Evolutionary conservation across 495 filamentous ascomycete species (phyloP).

Genomic region (Penicillium antarcticum): DNA sequence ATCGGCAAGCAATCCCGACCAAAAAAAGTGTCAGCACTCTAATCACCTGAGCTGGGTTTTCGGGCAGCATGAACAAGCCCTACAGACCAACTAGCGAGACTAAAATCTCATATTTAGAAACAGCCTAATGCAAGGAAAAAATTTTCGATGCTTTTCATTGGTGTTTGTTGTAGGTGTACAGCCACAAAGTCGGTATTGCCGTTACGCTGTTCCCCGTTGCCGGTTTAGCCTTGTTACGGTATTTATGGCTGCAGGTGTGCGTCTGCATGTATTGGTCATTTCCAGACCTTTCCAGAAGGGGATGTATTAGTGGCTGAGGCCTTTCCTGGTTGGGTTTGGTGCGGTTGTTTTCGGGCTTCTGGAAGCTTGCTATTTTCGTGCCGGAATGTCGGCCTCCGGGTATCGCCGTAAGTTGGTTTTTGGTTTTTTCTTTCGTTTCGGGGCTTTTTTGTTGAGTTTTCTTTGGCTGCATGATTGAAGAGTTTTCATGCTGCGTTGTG

Average conservation of each 20-base stretch:
- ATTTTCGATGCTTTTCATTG: slow-evolving; percentile 7
- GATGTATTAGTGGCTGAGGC: neutral
- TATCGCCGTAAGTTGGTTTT: neutral
- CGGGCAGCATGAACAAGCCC: neutral
- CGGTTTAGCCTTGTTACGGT: slow-evolving; percentile 8
- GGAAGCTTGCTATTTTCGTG: slow-evolving; percentile 10
- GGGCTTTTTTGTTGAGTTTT: neutral
- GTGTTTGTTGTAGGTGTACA: neutral
- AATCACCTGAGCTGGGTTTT: neutral
- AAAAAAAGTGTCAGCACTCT: slow-evolving; percentile 4
- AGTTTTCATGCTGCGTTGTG: neutral
- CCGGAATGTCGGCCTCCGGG: slow-evolving; percentile 5
- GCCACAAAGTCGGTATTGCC: slow-evolving; percentile 4
- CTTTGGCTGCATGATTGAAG: neutral
- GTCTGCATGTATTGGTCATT: slow-evolving; percentile 4
- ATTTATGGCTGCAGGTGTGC: neutral
- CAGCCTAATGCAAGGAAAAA: slow-evolving; percentile 2
- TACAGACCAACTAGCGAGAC: neutral
- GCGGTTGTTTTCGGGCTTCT: slow-evolving; percentile 1
- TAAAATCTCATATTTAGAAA: slow-evolving; percentile 5
- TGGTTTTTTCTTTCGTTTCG: neutral
- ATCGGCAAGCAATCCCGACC: slow-evolving; percentile 2
- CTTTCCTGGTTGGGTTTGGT: neutral
- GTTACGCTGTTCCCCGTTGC: slow-evolving; percentile 1
- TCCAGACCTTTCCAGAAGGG: slow-evolving; percentile 3